Base-by-base conservation (phyloP, 768 basidiomycete species). In the Suillus lakei region DNA sequence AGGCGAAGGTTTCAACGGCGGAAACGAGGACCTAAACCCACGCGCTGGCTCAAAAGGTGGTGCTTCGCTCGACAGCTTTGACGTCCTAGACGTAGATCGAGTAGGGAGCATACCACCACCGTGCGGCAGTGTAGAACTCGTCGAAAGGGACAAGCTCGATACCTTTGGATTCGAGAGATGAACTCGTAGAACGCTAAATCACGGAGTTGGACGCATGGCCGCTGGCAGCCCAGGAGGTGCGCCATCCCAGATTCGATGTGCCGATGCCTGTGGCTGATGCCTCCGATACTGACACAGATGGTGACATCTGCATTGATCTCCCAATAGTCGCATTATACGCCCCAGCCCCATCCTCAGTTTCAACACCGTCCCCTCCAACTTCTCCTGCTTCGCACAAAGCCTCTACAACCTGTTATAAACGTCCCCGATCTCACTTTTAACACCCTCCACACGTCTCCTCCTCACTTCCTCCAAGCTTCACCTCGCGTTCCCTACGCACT, bases 351-450 rank as follows among this genome's bases (percentile, higher is more conserved):
- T 43, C 4, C 30, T 72, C 71, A 13, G 44, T 66, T 16, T 65
- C 21, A 95, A 80, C 16, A 83, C 78, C 38, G 77, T 77, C 6
- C 71, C 78, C 71, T 91, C 90, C 60, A 93, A 75, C 72, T 85
- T 91, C 60, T 93, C 92, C 71, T 83, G 83, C 79, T 88, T 90
- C 63, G 78, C 80, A 34, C 73, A 81, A 61, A 94, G 76, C 71
- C 86, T 87, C 65, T 97, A 95, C 65, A 94, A 77, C 71, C 86
- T 86, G 68, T 86, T 85, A 2, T 78, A 81, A 63, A 91, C 73
- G 1, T 78, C 77, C 8, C 82, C 78, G 36, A 91, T 79, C 71
- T 95, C 93, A 16, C 76, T 77, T 70, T 83, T 86, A 79, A 87
- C 78, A 16, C 78, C 75, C 43, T 91, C 90, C 34, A 84, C 71